Percentiles rank a stretch among this genome's conserved stretches.
Evolutionary conservation across 768 basidiomycete genomes (phyloP).

Genomic region (Boletus sp.): DNA sequence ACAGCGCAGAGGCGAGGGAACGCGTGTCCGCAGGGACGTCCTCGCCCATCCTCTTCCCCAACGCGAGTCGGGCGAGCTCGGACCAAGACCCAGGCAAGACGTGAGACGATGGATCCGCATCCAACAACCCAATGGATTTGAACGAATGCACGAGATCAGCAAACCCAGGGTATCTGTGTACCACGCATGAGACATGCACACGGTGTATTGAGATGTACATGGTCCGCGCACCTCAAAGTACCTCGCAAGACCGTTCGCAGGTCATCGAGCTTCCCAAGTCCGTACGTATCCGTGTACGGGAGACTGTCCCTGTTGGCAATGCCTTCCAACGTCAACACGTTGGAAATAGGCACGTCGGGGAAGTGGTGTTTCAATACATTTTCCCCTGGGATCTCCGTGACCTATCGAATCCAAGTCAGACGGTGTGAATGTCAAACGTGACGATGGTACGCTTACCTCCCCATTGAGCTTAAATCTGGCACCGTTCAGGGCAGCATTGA

Average conservation of each 20-base stretch:
- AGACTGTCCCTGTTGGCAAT: conserved; percentile 84
- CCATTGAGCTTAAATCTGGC: conserved; percentile 63
- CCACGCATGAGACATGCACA: neutral
- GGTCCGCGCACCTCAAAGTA: conserved; percentile 62
- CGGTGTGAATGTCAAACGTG: neutral
- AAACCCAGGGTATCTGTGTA: conserved; percentile 79
- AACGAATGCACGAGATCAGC: conserved; percentile 71
- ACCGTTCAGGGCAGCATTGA: conserved; percentile 73
- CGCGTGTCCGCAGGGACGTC: conserved; percentile 29
- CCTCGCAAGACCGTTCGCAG: conserved; percentile 76
- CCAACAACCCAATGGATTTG: conserved; percentile 66
- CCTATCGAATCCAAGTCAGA: conserved; percentile 32
- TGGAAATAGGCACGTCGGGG: conserved; percentile 62
- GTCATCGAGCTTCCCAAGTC: conserved; percentile 40
- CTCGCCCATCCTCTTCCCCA: conserved; percentile 28
- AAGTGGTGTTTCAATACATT: conserved; percentile 59
- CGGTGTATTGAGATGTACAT: neutral
- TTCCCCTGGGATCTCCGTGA: conserved; percentile 47
- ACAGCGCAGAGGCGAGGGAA: conserved; percentile 37
- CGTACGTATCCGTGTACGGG: conserved; percentile 65
- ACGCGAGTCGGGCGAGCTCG: conserved; percentile 37
- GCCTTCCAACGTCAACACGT: conserved; percentile 71
- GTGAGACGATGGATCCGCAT: conserved; percentile 25
- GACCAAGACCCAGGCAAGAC: conserved; percentile 29
- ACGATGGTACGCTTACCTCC: conserved; percentile 40